phyloP scores from a whole-genome alignment of 495 filamentous ascomycete genomes.

The Chaetomidium leptoderma region DNA sequence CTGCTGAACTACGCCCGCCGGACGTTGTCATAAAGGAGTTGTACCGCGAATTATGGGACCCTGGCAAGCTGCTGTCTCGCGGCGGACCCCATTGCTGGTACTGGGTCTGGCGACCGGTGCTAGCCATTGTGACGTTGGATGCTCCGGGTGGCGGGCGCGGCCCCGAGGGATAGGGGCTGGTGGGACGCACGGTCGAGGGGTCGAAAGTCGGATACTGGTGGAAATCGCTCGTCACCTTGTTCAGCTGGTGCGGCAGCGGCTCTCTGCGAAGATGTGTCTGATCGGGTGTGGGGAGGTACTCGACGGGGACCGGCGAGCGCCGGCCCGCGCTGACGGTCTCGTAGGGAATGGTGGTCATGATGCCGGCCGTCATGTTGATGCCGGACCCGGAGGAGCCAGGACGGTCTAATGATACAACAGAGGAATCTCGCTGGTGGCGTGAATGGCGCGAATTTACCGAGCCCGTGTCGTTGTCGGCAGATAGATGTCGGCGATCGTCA shows the following conservation, averaged over 20 bases:
- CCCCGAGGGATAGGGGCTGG: slow-evolving; percentile 57
- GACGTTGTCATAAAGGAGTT: slow-evolving; percentile 62
- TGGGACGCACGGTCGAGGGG: slow-evolving; percentile 42
- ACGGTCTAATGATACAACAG: slow-evolving; percentile 67
- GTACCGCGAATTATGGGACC: slow-evolving; percentile 52
- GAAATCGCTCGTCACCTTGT: slow-evolving; percentile 71
- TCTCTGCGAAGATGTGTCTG: slow-evolving; percentile 61
- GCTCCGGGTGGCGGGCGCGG: slow-evolving; percentile 66
- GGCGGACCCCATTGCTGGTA: slow-evolving; percentile 70
- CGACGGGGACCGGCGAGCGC: slow-evolving; percentile 66
- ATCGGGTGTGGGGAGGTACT: slow-evolving; percentile 69
- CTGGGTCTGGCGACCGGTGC: slow-evolving; percentile 64
- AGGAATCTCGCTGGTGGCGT: slow-evolving; percentile 73
- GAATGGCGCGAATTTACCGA: slow-evolving; percentile 68
- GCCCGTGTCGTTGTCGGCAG: slow-evolving; percentile 51
- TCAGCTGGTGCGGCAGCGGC: slow-evolving; percentile 74
- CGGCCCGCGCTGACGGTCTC: slow-evolving; percentile 66
- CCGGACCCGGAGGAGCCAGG: slow-evolving; percentile 47
- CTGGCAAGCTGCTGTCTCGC: slow-evolving; percentile 49
- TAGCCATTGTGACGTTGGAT: slow-evolving; percentile 62
- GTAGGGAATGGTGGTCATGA: slow-evolving; percentile 87
- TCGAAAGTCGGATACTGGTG: slow-evolving; percentile 86
- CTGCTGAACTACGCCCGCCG: slow-evolving; percentile 41
- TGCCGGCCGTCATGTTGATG: slow-evolving; percentile 72
- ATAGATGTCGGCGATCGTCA: slow-evolving; percentile 47